Percentiles rank a stretch among this genome's conserved stretches.
These are phyloP conservation scores for Acanthamoeba castellanii DNA, from an alignment of 208 protist species.

Conservation along the genomic window DNA sequence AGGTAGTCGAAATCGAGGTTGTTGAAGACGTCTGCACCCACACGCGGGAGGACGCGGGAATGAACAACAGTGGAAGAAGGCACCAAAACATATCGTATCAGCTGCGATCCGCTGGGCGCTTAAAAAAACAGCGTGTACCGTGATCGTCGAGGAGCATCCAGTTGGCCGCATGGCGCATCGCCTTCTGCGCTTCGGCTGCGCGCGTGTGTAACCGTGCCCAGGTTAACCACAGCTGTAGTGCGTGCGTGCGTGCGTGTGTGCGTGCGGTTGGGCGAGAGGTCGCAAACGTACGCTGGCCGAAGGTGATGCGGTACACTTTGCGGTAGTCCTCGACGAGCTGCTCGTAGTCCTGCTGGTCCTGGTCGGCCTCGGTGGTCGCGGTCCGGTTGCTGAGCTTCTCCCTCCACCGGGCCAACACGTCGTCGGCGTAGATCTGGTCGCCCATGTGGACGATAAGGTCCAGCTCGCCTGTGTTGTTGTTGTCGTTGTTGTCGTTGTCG, in stretches of 20 bases:
- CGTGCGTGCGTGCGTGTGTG: too few species aligned
- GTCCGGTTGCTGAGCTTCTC: background rate
- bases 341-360: background rate
- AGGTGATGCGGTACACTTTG: conserved; percentile 30
- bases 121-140: background rate
- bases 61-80: background rate
- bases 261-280: too few species aligned
- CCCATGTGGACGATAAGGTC: conserved; percentile 45
- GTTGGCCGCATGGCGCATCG: conserved; percentile 59
- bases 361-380: background rate
- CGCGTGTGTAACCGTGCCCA: background rate
- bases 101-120: background rate
- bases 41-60: background rate
- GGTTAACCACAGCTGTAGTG: too few species aligned
- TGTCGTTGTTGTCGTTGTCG: too few species aligned
- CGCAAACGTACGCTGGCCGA: background rate
- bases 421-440: conserved; percentile 56
- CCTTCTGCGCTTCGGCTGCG: conserved; percentile 20
- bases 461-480: background rate
- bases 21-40: conserved; percentile 55
- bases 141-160: conserved; percentile 71
- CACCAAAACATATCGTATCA: too few species aligned
- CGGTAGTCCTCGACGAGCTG: conserved; percentile 36
- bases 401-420: background rate
- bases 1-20: conserved; percentile 28